Evolutionary conservation across 2,329 filamentous ascomycete genomes (phyloP).

Genomic region (Colletotrichum graminicola): DNA sequence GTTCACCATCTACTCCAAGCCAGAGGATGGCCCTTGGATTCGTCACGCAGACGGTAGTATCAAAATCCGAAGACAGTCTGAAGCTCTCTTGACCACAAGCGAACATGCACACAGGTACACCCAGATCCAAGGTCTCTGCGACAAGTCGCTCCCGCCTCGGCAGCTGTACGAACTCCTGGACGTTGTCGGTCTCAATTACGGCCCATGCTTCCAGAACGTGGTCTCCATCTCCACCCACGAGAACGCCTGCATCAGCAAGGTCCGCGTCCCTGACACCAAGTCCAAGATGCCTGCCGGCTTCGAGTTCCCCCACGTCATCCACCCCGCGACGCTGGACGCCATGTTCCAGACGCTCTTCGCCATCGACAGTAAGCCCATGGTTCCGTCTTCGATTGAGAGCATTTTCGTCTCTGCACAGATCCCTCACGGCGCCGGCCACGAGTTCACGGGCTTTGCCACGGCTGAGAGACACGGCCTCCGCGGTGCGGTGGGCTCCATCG

Average conservation of each 20-base stretch:
- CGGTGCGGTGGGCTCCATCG: slow-evolving; percentile 58
- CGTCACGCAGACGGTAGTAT: slow-evolving; percentile 43
- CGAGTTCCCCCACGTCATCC: slow-evolving; percentile 68
- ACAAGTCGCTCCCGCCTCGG: slow-evolving; percentile 53
- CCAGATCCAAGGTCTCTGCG: slow-evolving; percentile 48
- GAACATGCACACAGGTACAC: slow-evolving; percentile 44
- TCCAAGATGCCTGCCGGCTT: slow-evolving; percentile 65
- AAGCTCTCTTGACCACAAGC: neutral
- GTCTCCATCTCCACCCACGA: slow-evolving; percentile 50
- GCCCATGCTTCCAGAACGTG: slow-evolving; percentile 63
- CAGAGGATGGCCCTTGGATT: slow-evolving; percentile 47
- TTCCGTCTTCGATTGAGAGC: slow-evolving; percentile 60
- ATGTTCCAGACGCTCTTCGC: slow-evolving; percentile 67
- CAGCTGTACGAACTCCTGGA: slow-evolving; percentile 65
- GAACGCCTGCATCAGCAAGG: slow-evolving; percentile 52
- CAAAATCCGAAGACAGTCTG: slow-evolving; percentile 19
- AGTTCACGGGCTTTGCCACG: slow-evolving; percentile 58
- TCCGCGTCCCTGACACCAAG: slow-evolving; percentile 63
- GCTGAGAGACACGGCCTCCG: slow-evolving; percentile 52
- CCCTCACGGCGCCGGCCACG: slow-evolving; percentile 48
- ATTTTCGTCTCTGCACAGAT: slow-evolving; percentile 60
- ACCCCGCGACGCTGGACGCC: slow-evolving; percentile 68
- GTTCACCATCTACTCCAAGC: slow-evolving; percentile 63
- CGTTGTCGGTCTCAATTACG: slow-evolving; percentile 65
- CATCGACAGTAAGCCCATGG: slow-evolving; percentile 60